phyloP scores from a whole-genome alignment of 495 filamentous ascomycete genomes.

The Mytilinidion resinicola region DNA sequence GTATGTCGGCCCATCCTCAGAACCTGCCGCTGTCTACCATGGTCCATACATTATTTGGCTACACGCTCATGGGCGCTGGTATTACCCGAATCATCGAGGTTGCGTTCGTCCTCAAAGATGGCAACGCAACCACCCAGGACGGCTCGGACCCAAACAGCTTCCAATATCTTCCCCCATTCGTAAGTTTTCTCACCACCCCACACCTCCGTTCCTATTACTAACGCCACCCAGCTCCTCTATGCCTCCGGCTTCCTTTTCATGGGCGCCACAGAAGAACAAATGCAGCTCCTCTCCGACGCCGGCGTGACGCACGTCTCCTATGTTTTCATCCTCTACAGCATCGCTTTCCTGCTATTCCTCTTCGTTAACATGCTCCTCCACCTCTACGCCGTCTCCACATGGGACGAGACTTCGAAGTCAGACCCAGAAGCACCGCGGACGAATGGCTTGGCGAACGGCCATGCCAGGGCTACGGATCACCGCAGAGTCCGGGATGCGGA shows the following conservation, averaged over 20 bases:
- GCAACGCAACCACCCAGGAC: conserved; percentile 49
- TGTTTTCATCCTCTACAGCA: conserved; percentile 80
- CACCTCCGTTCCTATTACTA: background rate
- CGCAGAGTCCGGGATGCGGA: conserved; percentile 65
- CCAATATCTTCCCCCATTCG: conserved; percentile 86
- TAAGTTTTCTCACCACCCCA: conserved; percentile 44
- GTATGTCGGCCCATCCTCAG: conserved; percentile 87
- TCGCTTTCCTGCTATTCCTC: conserved; percentile 85
- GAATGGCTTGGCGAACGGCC: conserved; percentile 47
- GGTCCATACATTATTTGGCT: conserved; percentile 90
- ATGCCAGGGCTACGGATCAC: conserved; percentile 34
- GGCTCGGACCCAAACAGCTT: conserved; percentile 73
- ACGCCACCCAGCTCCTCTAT: conserved; percentile 62
- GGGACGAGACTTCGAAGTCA: conserved; percentile 25
- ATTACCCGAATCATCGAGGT: conserved; percentile 83
- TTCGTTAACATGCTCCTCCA: conserved; percentile 78
- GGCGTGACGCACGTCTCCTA: conserved; percentile 86
- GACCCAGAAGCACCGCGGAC: conserved; percentile 20
- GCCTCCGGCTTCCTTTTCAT: conserved; percentile 96
- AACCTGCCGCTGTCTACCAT: conserved; percentile 72
- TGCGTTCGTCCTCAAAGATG: conserved; percentile 75
- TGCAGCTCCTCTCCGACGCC: conserved; percentile 63
- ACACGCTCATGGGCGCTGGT: conserved; percentile 89
- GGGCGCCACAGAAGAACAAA: conserved; percentile 95
- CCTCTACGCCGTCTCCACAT: conserved; percentile 64